Evolutionary conservation across 2,329 filamentous ascomycete species (phyloP).

Genomic region (Chalara sp.): DNA sequence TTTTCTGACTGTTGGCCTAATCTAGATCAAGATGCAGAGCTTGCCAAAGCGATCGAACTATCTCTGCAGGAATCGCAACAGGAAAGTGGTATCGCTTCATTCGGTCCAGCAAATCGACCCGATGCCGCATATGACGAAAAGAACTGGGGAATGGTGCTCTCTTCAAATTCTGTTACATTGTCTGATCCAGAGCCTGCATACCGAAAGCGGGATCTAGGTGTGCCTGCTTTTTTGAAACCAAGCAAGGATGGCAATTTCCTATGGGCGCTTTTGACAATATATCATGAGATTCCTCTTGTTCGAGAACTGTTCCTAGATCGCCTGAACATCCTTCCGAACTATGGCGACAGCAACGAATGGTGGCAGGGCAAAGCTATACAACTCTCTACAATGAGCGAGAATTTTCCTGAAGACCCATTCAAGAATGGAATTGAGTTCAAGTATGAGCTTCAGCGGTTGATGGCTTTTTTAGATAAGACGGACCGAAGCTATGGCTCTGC

Average conservation of each 20-base stretch:
- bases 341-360: slow-evolving; percentile 52
- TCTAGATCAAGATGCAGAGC: slow-evolving; percentile 39
- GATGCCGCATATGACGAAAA: no score
- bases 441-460: slow-evolving; percentile 51
- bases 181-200: slow-evolving; percentile 30
- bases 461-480: slow-evolving; percentile 56
- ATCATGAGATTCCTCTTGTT: slow-evolving; percentile 51
- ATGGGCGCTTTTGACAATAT: slow-evolving; percentile 49
- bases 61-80: slow-evolving; percentile 47
- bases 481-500: slow-evolving; percentile 53
- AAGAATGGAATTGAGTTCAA: slow-evolving; percentile 24
- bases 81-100: slow-evolving; percentile 46
- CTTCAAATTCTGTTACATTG: slow-evolving; percentile 18
- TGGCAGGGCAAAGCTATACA: slow-evolving; percentile 51
- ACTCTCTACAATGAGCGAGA: slow-evolving; percentile 8
- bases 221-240: slow-evolving; percentile 49
- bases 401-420: not conserved
- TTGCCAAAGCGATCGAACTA: slow-evolving; percentile 48
- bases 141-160: slow-evolving; percentile 20
- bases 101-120: slow-evolving; percentile 51
- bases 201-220: slow-evolving; percentile 36
- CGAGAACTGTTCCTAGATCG: slow-evolving; percentile 47
- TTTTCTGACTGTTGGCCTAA: no score
- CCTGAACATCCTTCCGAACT: slow-evolving; percentile 36
- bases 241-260: slow-evolving; percentile 29